These are phyloP conservation scores for Thinopyrum elongatum DNA, from an alignment of 176 grass and related monocot species.

Conservation along the genomic window DNA sequence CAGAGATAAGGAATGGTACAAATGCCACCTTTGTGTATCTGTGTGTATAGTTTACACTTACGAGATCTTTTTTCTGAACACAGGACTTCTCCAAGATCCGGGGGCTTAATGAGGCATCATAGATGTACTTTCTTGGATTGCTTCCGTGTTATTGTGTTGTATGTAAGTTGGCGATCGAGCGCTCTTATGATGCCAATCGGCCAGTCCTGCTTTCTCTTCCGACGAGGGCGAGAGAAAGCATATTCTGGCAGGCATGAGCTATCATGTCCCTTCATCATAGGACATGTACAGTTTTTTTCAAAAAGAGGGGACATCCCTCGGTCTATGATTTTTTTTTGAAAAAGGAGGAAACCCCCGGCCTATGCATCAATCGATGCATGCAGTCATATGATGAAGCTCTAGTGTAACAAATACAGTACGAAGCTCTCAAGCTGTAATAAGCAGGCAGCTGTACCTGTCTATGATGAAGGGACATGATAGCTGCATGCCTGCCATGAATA, in stretches of 20 bases:
- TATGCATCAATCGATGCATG: too few species aligned
- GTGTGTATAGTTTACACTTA: conserved; percentile 13
- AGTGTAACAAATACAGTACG: not conserved
- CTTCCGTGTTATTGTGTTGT: not conserved
- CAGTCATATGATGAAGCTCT: too few species aligned
- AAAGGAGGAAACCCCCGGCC: too few species aligned
- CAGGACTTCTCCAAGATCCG: conserved; percentile 17
- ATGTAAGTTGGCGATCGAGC: not conserved
- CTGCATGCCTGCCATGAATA: not conserved
- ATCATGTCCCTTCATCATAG: conserved; percentile 27
- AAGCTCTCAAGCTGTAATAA: conserved; percentile 1
- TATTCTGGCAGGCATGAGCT: not conserved
- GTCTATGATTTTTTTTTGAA: too few species aligned
- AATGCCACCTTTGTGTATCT: not conserved
- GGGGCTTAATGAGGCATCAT: conserved; percentile 31
- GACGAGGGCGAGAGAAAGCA: conserved; percentile 23
- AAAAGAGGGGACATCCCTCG: too few species aligned
- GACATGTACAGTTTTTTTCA: too few species aligned
- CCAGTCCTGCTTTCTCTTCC: conserved; percentile 33
- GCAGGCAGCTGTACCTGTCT: not conserved
- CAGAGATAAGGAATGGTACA: too few species aligned
- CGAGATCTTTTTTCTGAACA: not conserved
- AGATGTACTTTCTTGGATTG: not conserved
- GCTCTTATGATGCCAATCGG: conserved; percentile 30
- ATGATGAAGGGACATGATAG: conserved; percentile 28